Conservation (phyloP, 1,139 yeast genomes). For the Hyphopichia wangnamkhiaoensis region DNA sequence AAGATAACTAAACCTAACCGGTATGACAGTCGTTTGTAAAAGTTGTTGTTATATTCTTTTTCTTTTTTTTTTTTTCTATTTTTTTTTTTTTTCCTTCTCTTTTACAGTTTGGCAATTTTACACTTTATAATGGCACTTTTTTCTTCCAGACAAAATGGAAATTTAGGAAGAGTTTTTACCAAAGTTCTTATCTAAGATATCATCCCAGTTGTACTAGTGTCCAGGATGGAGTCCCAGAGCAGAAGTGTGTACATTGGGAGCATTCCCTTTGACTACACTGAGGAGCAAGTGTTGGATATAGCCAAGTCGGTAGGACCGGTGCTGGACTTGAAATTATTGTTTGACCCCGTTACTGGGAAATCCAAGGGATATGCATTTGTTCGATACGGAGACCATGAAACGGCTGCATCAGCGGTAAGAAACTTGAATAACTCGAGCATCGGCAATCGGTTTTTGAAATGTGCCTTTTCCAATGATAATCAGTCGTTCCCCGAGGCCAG, state of each 20-base stretch:
- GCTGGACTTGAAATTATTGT: constrained; percentile 67
- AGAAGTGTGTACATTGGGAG: constrained; percentile 38
- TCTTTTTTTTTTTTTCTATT: too few relatives aligned
- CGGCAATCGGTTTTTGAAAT: constrained; percentile 71
- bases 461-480: constrained; percentile 63
- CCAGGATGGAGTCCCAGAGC: constrained; percentile 22
- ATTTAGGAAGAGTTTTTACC: too few relatives aligned
- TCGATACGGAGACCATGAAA: constrained; percentile 71
- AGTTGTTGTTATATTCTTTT: too few relatives aligned
- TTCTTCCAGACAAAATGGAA: too few relatives aligned
- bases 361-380: constrained; percentile 91
- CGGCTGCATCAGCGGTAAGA: constrained; percentile 90
- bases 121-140: too few relatives aligned
- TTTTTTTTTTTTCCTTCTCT: too few relatives aligned
- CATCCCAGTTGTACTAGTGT: too few relatives aligned
- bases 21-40: too few relatives aligned
- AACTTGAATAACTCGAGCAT: constrained; percentile 79
- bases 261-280: constrained; percentile 59
- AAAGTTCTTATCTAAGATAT: too few relatives aligned
- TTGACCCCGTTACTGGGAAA: constrained; percentile 87
- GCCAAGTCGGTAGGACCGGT: constrained; percentile 89
- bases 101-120: too few relatives aligned
- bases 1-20: too few relatives aligned
- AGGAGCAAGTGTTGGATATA: constrained; percentile 81
- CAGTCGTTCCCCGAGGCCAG: constrained; percentile 10